phyloP scores from a whole-genome alignment of 805 yeast genomes.

The Monosporozyma aerobia region DNA sequence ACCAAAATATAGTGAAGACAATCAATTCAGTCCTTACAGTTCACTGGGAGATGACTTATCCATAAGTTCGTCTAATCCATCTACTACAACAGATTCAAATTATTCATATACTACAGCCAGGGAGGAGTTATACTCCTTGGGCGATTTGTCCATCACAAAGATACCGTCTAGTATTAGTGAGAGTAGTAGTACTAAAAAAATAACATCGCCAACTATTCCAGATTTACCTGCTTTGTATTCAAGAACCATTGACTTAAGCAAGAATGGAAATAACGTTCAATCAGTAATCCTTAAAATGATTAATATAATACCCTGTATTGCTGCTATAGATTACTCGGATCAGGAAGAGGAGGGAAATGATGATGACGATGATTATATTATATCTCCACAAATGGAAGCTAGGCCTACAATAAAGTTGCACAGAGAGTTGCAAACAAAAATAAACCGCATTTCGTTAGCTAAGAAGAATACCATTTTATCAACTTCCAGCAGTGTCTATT shows the following conservation, averaged over 20 bases:
- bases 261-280: neutral
- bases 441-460: neutral
- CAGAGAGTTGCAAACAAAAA: neutral
- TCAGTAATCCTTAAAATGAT: neutral
- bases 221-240: neutral
- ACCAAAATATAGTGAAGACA: constrained; percentile 3
- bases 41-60: constrained; percentile 22
- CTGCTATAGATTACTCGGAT: constrained; percentile 6
- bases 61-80: neutral
- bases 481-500: constrained; percentile 1
- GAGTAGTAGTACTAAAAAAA: neutral
- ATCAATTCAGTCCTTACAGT: constrained; percentile 7
- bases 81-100: neutral
- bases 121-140: neutral
- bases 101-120: neutral
- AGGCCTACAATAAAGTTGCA: neutral
- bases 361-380: constrained; percentile 1
- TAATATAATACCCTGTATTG: neutral
- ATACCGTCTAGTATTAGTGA: neutral
- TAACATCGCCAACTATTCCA: neutral
- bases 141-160: constrained; percentile 3
- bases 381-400: neutral
- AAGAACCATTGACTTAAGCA: neutral
- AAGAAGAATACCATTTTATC: constrained; percentile 1
- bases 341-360: constrained; percentile 2